Evolutionary conservation across 495 filamentous ascomycete genomes (phyloP), one percentile per base, ranked within the genome.

Genomic region (Sordaria brevicollis): DNA sequence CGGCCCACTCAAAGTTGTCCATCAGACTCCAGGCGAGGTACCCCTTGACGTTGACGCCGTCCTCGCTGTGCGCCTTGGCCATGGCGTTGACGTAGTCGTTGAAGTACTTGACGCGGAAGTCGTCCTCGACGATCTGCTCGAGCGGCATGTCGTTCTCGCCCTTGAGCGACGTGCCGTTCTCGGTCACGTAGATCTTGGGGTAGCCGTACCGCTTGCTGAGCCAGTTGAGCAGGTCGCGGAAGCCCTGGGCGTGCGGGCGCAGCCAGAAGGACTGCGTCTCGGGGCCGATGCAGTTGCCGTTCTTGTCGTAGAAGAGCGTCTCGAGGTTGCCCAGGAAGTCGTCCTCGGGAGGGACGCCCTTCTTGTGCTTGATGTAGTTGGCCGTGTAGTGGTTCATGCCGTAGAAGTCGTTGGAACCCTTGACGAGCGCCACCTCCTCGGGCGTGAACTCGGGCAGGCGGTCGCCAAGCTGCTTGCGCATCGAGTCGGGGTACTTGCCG

Each of bases 301-400:
- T 76, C 80, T 93, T 93, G 79, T 88, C 86, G 74, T 88, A 84
- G 68, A 89, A 84, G 31, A 90, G 86, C 13, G 88, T 85, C 75
- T 91, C 87, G 41, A 93, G 81, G 78, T 92, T 89, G 57, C 91
- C 91, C 4, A 86, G 82, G 80, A 88, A 88, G 79, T 93, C 91
- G 65, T 90, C 84, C 33, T 87, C 84, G 4, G 90, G 77, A 35
- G 82, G 77, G 41, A 83, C 80, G 11, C 82, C 82, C 5, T 83
- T 84, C 78, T 88, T 87, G 80, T 92, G 89, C 76, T 88, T 89
- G 81, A 93, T 89, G 82, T 90, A 93, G 84, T 92, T 90, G 74
- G 90, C 89, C 68, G 90, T 92, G 83, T 93, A 92, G 82, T 92
- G 90, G 83, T 93, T 92, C 90, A 92, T 92, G 72, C 91, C 90